A percentile compares a stretch with the other conserved stretches of the same genome.
phyloP scores from a whole-genome alignment of 495 filamentous ascomycete species.

The Talaromyces trachyspermus region DNA sequence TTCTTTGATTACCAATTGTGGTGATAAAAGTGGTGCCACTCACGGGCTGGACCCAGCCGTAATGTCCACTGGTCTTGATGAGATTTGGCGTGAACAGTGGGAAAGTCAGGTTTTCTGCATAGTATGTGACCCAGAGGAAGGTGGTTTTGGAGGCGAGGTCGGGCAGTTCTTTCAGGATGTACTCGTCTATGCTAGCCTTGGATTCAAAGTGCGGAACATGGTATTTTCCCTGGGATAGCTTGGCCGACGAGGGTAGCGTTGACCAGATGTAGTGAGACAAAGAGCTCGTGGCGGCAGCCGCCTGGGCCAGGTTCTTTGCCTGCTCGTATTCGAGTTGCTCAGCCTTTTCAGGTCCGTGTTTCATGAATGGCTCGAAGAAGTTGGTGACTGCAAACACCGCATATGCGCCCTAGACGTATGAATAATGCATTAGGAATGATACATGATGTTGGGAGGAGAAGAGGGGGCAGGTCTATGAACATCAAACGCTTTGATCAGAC shows the following conservation, averaged over 20 bases:
- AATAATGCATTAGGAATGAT: neutral
- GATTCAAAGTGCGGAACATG: conserved; percentile 21
- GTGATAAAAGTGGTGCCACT: conserved; percentile 22
- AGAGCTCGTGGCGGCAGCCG: conserved; percentile 16
- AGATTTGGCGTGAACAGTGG: neutral
- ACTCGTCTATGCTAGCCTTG: conserved; percentile 19
- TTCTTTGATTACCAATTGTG: conserved; percentile 28
- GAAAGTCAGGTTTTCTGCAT: conserved; percentile 11
- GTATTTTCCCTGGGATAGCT: conserved; percentile 12
- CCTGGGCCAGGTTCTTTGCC: conserved; percentile 20
- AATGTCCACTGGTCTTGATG: conserved; percentile 18
- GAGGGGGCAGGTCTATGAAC: too few species aligned
- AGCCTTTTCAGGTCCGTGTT: conserved; percentile 2
- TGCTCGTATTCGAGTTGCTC: conserved; percentile 11
- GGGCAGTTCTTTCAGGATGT: conserved; percentile 15
- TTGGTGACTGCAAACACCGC: conserved; percentile 45
- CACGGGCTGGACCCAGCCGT: conserved; percentile 25
- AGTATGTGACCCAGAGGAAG: conserved; percentile 17
- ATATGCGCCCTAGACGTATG: conserved; percentile 22
- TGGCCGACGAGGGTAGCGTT: conserved; percentile 16
- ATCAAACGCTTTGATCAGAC: conserved; percentile 34
- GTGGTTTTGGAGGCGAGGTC: conserved; percentile 23
- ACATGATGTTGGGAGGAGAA: neutral
- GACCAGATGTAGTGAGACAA: conserved; percentile 23
- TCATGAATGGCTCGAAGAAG: conserved; percentile 31